These are phyloP conservation scores for Tetradesmus lagerheimii DNA, from an alignment of 139 green algal species.

Conservation along the genomic window DNA sequence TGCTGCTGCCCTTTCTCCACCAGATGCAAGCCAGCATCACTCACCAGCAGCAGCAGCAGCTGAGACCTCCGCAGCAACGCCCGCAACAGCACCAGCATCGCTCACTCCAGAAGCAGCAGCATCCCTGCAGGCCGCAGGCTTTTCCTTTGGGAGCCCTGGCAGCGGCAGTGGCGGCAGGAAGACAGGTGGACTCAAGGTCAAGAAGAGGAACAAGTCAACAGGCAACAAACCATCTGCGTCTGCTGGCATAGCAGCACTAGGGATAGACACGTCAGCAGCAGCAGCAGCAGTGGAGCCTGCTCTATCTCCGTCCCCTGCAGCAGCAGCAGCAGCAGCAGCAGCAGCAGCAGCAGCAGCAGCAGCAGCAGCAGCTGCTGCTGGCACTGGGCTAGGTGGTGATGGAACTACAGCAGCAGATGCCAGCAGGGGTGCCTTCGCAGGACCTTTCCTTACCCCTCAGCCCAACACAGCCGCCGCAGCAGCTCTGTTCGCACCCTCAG, in stretches of 20 bases:
- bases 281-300: background rate
- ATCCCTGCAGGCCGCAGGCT: background rate
- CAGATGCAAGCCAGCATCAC: background rate
- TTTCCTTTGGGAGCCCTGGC: background rate
- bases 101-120: background rate
- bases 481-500: background rate
- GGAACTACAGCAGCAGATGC: background rate
- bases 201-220: background rate
- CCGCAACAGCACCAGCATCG: background rate
- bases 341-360: slow-evolving; percentile 4
- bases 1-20: background rate
- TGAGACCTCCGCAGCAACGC: background rate
- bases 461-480: slow-evolving; percentile 8
- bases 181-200: background rate
- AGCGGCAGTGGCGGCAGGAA: background rate
- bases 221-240: background rate
- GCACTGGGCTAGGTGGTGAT: background rate
- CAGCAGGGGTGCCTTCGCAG: background rate
- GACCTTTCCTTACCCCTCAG: background rate
- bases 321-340: background rate
- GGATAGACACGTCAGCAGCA: background rate
- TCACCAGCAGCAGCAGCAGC: background rate
- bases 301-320: background rate
- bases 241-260: slow-evolving; percentile 9
- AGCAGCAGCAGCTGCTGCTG: background rate